Base-by-base conservation (phyloP, 2,329 filamentous ascomycete species). In the Verticillium isaacii region DNA sequence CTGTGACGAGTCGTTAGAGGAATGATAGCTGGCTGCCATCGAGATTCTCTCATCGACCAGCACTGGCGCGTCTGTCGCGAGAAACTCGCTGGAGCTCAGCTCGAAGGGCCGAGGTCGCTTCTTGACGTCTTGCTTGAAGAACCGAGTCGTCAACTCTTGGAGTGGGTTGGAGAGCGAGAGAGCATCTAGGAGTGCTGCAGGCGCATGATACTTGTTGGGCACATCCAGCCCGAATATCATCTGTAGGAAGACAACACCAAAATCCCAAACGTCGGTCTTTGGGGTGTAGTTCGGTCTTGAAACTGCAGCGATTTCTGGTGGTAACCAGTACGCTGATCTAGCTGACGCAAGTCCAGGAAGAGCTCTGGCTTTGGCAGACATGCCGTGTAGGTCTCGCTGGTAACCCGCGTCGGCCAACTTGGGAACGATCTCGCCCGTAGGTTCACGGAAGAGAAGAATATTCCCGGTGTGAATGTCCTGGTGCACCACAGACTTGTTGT, bases 231-330 rank as follows among this genome's bases (percentile, higher is more conserved):
- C 95, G 72, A 97, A 94, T 3, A 95, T 85, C 92, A 98, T 97
- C 73, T 99, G 94, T 45, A 97, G 75, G 68, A 97, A 91, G 5
- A 97, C 85, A 34, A 97, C 86, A 5, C 95, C 95, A 69, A 99
- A 87, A 67, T 97, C 91, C 95, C 95, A 99, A 9, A 98, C 86
- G 72, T 98, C 95, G 0, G 92, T 92, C 73, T 97, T 97, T 69
- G 85, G 84, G 1, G 84, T 87, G 76, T 89, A 81, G 73, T 89
- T 80, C 34, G 82, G 82, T 32, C 84, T 88, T 63, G 83, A 85
- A 1, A 80, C 82, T 56, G 78, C 83, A 34, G 85, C 84, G 58
- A 93, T 82, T 74, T 97, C 93, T 1, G 93, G 90, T 1, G 93
- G 87, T 7, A 90, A 76, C 93, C 93, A 97, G 66, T 92, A 92